Conservation (phyloP, 768 basidiomycete genomes). For the Mrakia hoshinonis region DNA sequence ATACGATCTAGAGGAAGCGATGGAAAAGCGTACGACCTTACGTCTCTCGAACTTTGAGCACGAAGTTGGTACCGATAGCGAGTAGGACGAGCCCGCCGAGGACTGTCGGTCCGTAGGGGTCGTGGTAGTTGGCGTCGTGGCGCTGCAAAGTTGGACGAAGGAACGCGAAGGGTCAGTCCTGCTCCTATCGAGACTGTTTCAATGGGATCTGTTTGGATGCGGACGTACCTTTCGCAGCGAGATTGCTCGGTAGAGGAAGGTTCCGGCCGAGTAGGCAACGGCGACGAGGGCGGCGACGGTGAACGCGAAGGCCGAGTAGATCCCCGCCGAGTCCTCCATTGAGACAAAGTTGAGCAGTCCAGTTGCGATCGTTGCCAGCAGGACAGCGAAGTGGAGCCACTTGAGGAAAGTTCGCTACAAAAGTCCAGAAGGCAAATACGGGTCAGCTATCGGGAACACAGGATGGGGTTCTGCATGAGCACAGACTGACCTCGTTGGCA, state of each 20-base stretch:
- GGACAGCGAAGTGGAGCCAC: slow-evolving; percentile 80
- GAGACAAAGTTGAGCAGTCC: slow-evolving; percentile 50
- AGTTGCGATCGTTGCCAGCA: slow-evolving; percentile 82
- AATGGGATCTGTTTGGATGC: background rate
- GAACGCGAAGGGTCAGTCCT: background rate
- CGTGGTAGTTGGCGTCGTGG: slow-evolving; percentile 39
- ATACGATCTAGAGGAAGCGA: background rate
- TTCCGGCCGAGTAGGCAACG: slow-evolving; percentile 59
- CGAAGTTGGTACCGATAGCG: slow-evolving; percentile 68
- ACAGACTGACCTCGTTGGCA: slow-evolving; percentile 48
- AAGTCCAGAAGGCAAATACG: background rate
- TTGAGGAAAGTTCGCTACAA: slow-evolving; percentile 48
- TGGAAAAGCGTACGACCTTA: background rate
- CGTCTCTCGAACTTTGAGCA: slow-evolving; percentile 44
- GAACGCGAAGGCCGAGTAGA: slow-evolving; percentile 81
- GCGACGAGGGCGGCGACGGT: slow-evolving; percentile 79
- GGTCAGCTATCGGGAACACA: no score
- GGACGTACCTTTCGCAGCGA: slow-evolving; percentile 32
- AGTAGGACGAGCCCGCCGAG: slow-evolving; percentile 49
- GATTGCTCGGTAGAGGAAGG: slow-evolving; percentile 39
- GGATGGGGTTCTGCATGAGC: no score
- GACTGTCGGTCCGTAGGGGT: slow-evolving; percentile 37
- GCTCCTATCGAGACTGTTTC: background rate
- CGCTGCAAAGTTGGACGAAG: slow-evolving; percentile 23
- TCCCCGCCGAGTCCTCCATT: slow-evolving; percentile 50